Conservation (phyloP, 345 rosid genomes). For the Gossypium thurberi region DNA sequence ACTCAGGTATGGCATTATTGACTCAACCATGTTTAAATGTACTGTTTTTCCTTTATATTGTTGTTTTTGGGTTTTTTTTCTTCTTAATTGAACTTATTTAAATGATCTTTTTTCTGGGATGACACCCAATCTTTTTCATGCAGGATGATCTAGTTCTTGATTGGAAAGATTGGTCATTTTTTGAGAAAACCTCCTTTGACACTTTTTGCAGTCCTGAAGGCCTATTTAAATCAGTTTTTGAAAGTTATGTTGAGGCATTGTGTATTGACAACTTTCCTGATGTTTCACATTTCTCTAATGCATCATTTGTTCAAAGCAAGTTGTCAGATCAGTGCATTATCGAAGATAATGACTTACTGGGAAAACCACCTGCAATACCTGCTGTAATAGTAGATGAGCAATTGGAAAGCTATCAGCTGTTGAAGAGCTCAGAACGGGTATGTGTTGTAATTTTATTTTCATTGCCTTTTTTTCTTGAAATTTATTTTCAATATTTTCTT, state of each 20-base stretch:
- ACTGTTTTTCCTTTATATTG: background rate
- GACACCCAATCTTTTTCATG: conserved; percentile 12
- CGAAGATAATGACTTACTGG: conserved; percentile 25
- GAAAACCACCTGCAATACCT: conserved; percentile 25
- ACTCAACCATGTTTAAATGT: background rate
- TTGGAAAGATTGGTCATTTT: conserved; percentile 71
- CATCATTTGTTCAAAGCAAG: conserved; percentile 23
- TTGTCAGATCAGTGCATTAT: conserved; percentile 21
- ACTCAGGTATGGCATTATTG: conserved; percentile 36
- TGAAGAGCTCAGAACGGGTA: conserved; percentile 32
- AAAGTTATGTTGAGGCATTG: conserved; percentile 28
- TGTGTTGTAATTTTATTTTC: conserved; percentile 14
- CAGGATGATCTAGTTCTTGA: conserved; percentile 52
- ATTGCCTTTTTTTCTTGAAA: conserved; percentile 5
- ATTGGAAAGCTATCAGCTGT: conserved; percentile 23
- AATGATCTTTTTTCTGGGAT: background rate
- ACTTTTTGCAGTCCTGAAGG: conserved; percentile 17
- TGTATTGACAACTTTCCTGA: conserved; percentile 32
- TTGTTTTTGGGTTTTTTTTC: background rate
- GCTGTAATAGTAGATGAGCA: conserved; percentile 23
- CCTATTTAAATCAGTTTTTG: conserved; percentile 23
- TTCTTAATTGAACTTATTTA: background rate
- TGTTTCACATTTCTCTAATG: conserved; percentile 13
- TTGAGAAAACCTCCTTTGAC: conserved; percentile 27
- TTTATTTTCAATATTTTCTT: background rate